Conservation (phyloP, 2,329 filamentous ascomycete species). For the Fusarium succisae region DNA sequence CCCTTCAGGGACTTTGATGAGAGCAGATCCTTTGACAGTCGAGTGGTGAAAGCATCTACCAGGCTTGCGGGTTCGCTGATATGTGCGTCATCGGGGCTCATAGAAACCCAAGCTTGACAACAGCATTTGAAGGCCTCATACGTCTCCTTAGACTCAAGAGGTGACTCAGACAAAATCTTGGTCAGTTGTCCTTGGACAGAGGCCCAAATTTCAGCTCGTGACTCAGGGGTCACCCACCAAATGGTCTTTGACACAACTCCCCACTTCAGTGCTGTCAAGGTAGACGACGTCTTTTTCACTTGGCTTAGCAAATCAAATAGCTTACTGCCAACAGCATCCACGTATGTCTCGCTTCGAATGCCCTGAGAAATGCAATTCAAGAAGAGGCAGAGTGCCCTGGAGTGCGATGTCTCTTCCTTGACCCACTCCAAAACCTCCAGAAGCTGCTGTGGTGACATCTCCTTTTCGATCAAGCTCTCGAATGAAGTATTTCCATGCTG, state of each 20-base stretch:
- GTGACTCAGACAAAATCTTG: slow-evolving; percentile 46
- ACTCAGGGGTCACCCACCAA: slow-evolving; percentile 47
- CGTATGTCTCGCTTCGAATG: slow-evolving; percentile 53
- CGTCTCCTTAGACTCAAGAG: slow-evolving; percentile 48
- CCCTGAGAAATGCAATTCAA: slow-evolving; percentile 55
- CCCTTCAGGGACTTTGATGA: slow-evolving; percentile 38
- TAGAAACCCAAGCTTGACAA: slow-evolving; percentile 50
- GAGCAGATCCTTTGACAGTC: slow-evolving; percentile 46
- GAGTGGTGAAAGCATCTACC: slow-evolving; percentile 46
- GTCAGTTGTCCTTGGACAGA: slow-evolving; percentile 46
- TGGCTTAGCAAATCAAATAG: slow-evolving; percentile 50
- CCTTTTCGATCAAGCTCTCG: slow-evolving; percentile 50
- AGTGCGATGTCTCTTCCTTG: slow-evolving; percentile 43
- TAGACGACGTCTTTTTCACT: slow-evolving; percentile 43
- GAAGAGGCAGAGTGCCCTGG: slow-evolving; percentile 53
- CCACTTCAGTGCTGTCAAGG: slow-evolving; percentile 52
- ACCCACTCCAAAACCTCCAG: slow-evolving; percentile 56
- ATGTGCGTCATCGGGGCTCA: slow-evolving; percentile 49
- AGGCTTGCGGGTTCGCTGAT: slow-evolving; percentile 45
- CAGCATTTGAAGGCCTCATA: slow-evolving; percentile 55
- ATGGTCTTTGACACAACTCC: slow-evolving; percentile 50
- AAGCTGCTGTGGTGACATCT: slow-evolving; percentile 57
- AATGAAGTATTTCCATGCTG: slow-evolving; percentile 27
- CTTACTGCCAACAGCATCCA: slow-evolving; percentile 53
- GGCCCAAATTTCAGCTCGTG: slow-evolving; percentile 47